These are phyloP conservation scores for Lasiosphaeriaceae sp. DNA, from an alignment of 495 filamentous ascomycete species.

Conservation along the genomic window DNA sequence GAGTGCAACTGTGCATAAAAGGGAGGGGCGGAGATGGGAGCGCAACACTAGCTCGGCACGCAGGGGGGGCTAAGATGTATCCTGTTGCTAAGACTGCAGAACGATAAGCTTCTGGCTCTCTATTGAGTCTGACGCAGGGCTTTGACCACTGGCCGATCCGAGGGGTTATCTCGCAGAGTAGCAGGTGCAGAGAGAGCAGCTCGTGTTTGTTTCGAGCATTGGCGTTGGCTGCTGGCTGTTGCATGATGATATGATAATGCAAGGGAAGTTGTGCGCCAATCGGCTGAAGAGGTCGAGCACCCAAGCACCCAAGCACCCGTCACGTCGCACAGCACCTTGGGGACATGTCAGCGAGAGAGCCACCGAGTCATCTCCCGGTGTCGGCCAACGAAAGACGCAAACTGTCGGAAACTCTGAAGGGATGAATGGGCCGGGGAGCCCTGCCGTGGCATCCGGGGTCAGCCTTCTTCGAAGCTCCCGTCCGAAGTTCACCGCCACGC, in stretches of 20 bases:
- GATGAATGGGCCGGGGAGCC: background rate
- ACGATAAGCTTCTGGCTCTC: conserved; percentile 26
- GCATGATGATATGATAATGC: no score
- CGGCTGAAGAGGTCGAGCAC: no score
- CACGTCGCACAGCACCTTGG: no score
- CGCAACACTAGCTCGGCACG: background rate
- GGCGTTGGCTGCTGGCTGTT: no score
- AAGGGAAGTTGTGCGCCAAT: no score
- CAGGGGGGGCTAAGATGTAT: background rate
- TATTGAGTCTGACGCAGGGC: conserved; percentile 10
- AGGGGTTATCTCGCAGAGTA: conserved; percentile 13
- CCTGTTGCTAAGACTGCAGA: conserved; percentile 11
- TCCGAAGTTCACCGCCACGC: background rate
- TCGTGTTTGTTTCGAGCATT: background rate
- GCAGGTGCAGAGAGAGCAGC: background rate
- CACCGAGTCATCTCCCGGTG: background rate
- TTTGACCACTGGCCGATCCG: conserved; percentile 3
- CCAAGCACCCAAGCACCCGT: no score
- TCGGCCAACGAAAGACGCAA: background rate
- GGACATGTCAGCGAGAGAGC: background rate
- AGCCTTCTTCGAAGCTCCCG: background rate
- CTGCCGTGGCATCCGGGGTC: background rate
- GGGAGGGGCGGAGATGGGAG: background rate
- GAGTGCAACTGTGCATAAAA: conserved; percentile 4
- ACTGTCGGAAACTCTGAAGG: background rate